Evolutionary conservation across 192 early-diverging fungal species (phyloP).

Genomic region (Powellomyces hirtus): DNA sequence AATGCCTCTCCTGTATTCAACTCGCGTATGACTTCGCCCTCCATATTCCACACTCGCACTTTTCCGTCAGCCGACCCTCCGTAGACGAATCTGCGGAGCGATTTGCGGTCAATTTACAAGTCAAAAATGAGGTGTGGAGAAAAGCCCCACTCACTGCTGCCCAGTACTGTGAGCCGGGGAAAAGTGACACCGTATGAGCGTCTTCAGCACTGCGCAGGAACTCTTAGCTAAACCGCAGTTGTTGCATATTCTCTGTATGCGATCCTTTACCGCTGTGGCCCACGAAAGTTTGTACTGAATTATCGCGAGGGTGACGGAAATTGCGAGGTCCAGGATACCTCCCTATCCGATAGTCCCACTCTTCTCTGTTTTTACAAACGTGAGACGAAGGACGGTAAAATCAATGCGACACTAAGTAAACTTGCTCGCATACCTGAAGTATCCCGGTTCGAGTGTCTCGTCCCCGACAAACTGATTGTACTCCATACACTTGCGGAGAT

Average conservation of each 20-base stretch:
- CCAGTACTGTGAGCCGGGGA: conserved; percentile 55
- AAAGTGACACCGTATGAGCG: conserved; percentile 71
- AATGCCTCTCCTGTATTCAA: neutral
- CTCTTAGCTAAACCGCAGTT: too few species aligned
- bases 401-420: too few species aligned
- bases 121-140: too few species aligned
- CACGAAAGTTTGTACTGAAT: conserved; percentile 57
- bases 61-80: conserved; percentile 63
- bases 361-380: too few species aligned
- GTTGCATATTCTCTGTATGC: too few species aligned
- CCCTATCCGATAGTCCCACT: conserved; percentile 33
- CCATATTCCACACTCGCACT: conserved; percentile 38
- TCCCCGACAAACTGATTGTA: conserved; percentile 6
- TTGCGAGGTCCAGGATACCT: conserved; percentile 38
- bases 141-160: conserved; percentile 35
- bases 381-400: too few species aligned
- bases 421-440: too few species aligned
- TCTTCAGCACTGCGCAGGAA: conserved; percentile 45
- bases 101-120: too few species aligned
- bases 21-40: conserved; percentile 4
- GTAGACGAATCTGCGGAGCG: conserved; percentile 58
- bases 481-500: conserved; percentile 49
- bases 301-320: conserved; percentile 48
- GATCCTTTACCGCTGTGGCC: conserved; percentile 51
- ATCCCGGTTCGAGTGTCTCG: conserved; percentile 1